phyloP scores from a whole-genome alignment of 345 rosid genomes.

The Viola odorata region DNA sequence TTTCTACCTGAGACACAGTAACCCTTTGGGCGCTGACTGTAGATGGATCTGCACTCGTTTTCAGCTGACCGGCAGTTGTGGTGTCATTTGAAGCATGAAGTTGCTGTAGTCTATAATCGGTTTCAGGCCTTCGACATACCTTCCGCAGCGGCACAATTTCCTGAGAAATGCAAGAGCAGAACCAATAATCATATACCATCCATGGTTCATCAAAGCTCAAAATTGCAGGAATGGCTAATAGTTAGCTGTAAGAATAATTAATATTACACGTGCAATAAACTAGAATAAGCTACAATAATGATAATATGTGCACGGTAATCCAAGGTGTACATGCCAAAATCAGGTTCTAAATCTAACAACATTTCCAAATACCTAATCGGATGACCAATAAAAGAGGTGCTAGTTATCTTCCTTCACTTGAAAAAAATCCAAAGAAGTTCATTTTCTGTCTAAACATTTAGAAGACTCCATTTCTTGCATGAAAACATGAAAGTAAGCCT shows the following conservation, averaged over 20 bases:
- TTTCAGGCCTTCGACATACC: slow-evolving; percentile 94
- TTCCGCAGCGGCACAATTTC: slow-evolving; percentile 96
- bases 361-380: neutral
- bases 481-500: neutral
- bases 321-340: neutral
- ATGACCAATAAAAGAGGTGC: too few relatives aligned
- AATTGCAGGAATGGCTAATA: too few relatives aligned
- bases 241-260: too few relatives aligned
- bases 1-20: slow-evolving; percentile 20
- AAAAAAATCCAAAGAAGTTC: neutral
- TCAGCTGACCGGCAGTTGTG: slow-evolving; percentile 31
- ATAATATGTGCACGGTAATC: too few relatives aligned
- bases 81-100: slow-evolving; percentile 62
- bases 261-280: too few relatives aligned
- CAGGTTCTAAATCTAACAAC: neutral
- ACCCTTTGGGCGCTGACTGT: slow-evolving; percentile 14
- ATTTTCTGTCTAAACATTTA: neutral
- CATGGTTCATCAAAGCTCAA: neutral
- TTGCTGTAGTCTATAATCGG: slow-evolving; percentile 97
- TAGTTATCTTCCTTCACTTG: too few relatives aligned
- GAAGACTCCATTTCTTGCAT: neutral
- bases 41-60: slow-evolving; percentile 21
- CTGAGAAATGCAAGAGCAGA: slow-evolving; percentile 33
- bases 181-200: neutral
- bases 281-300: too few relatives aligned